phyloP scores from a whole-genome alignment of 331 rosid genomes.

The Telfairia occidentalis region DNA sequence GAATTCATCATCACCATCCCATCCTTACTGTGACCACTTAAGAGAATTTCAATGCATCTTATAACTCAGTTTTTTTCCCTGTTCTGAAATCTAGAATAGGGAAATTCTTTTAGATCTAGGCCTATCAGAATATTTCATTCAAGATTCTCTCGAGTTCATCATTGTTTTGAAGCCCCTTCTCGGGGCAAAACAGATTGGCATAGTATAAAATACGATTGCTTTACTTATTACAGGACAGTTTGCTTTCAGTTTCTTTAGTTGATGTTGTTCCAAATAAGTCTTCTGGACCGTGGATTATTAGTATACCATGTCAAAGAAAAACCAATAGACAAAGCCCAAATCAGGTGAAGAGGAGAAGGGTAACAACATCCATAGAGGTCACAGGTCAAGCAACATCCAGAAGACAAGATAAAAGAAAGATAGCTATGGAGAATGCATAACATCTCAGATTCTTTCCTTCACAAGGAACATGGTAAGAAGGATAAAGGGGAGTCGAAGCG shows the following conservation, averaged over 20 bases:
- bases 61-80: not conserved
- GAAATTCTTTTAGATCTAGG: not conserved
- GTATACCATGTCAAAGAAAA: not conserved
- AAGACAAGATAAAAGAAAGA: not conserved
- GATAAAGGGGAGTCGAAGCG: slow-evolving; percentile 21
- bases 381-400: not conserved
- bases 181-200: not conserved
- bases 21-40: not conserved
- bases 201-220: not conserved
- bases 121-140: not conserved
- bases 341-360: not conserved
- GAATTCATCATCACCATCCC: slow-evolving; percentile 17
- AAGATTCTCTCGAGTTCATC: not conserved
- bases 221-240: not conserved
- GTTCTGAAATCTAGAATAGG: not conserved
- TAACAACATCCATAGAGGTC: not conserved
- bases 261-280: not conserved
- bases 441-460: slow-evolving; percentile 15
- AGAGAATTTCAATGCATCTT: not conserved
- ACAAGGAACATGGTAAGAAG: slow-evolving; percentile 22
- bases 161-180: not conserved
- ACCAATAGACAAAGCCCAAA: not conserved
- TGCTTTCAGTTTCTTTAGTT: not conserved
- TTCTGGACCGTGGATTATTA: not conserved
- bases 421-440: not conserved